These are phyloP conservation scores for Mycena citricolor DNA, from an alignment of 1,284 basidiomycete species.

Conservation along the genomic window DNA sequence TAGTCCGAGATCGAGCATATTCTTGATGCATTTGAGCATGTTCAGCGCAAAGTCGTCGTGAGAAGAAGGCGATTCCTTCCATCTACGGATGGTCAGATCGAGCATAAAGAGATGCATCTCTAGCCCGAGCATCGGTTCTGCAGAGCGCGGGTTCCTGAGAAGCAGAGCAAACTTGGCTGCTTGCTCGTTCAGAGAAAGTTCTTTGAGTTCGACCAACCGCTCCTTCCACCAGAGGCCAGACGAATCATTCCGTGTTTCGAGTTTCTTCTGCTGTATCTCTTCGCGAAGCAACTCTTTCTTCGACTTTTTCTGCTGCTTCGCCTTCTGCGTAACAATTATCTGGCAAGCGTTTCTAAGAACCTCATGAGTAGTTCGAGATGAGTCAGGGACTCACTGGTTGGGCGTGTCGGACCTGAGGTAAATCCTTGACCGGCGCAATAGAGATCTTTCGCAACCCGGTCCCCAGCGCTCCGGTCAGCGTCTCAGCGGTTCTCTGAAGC, in stretches of 20 bases:
- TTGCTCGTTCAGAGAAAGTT: constrained; percentile 30
- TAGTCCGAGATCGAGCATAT: constrained; percentile 38
- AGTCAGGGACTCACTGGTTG: constrained; percentile 6
- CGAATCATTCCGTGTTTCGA: constrained; percentile 36
- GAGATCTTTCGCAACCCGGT: constrained; percentile 48
- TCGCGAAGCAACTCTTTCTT: constrained; percentile 43
- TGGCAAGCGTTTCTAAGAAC: not conserved
- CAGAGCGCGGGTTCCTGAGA: constrained; percentile 43
- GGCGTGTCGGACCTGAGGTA: constrained; percentile 15
- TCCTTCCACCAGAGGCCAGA: constrained; percentile 50
- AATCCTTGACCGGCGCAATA: constrained; percentile 40
- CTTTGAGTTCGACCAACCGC: constrained; percentile 39
- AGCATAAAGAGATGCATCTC: constrained; percentile 55
- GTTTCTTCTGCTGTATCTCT: constrained; percentile 47
- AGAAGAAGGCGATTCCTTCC: constrained; percentile 41
- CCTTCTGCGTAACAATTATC: constrained; percentile 25
- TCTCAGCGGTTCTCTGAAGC: constrained; percentile 58
- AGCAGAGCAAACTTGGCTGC: constrained; percentile 36
- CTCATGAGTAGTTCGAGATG: constrained; percentile 18
- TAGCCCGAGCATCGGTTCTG: constrained; percentile 42
- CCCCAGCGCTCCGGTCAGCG: constrained; percentile 62
- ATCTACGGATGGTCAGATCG: constrained; percentile 49
- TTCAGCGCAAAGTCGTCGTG: constrained; percentile 46
- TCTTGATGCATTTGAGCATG: constrained; percentile 48
- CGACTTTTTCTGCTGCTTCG: constrained; percentile 32